Conservation (phyloP, 2,329 filamentous ascomycete genomes). For the Botrytis cinerea region DNA sequence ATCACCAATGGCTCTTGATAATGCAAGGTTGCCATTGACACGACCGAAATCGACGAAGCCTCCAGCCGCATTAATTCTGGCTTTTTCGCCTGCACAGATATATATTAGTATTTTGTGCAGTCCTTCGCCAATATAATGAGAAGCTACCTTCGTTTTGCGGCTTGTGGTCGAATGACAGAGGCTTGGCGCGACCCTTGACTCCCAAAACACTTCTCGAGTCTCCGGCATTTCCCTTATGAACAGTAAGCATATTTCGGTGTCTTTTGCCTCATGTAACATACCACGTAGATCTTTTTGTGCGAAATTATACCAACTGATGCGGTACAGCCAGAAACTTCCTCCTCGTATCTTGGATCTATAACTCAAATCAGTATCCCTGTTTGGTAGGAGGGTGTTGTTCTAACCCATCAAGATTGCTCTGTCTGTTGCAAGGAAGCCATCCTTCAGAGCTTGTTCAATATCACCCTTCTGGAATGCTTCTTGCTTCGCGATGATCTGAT, state of each 20-base stretch:
- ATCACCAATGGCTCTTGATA: slow-evolving; percentile 96
- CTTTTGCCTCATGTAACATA: slow-evolving; percentile 56
- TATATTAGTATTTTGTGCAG: slow-evolving; percentile 34
- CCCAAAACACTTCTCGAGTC: slow-evolving; percentile 94
- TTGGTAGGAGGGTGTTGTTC: slow-evolving; percentile 24
- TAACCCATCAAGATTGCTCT: slow-evolving; percentile 93
- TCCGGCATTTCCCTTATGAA: slow-evolving; percentile 85
- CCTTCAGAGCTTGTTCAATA: slow-evolving; percentile 93
- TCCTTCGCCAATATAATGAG: background rate
- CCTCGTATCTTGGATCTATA: slow-evolving; percentile 93
- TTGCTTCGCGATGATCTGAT: slow-evolving; percentile 93
- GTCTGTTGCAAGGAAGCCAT: slow-evolving; percentile 95
- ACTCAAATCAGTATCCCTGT: slow-evolving; percentile 31
- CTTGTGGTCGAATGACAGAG: slow-evolving; percentile 98
- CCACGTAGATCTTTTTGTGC: slow-evolving; percentile 89
- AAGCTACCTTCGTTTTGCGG: slow-evolving; percentile 88
- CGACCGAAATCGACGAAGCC: slow-evolving; percentile 98
- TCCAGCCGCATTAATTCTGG: slow-evolving; percentile 90
- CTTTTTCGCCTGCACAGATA: slow-evolving; percentile 76
- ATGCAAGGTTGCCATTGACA: slow-evolving; percentile 95
- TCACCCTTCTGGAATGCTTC: slow-evolving; percentile 89
- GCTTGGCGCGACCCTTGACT: slow-evolving; percentile 96
- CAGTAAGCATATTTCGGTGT: slow-evolving; percentile 36
- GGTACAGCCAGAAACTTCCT: slow-evolving; percentile 97
- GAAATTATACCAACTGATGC: slow-evolving; percentile 89